Base-by-base conservation (phyloP, 208 protist genomes). In the Porcisia deanei region DNA sequence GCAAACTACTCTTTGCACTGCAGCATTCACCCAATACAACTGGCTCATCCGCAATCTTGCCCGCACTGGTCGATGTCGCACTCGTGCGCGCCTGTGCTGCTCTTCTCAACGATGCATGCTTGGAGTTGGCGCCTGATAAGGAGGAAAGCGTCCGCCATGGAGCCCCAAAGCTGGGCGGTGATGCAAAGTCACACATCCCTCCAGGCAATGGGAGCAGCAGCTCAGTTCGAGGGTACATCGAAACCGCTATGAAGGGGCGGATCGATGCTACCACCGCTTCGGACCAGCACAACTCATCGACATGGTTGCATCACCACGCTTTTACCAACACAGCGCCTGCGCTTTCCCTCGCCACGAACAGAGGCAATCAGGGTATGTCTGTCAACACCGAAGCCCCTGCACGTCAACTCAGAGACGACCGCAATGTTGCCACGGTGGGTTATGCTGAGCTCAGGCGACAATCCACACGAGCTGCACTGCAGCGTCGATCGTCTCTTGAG, bases 1-100 rank as follows among this genome's bases (percentile, higher is more conserved):
- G 64, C 25, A 86, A 83, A 59, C 79, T 86, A 47, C 52, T 71
- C 3, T 39, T 65, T 3, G 52, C 60, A 41, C 72, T 82, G 67
- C 72, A n/a, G n/a, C 71, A 52, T 41, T 18, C 52, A 20, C 52
- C 1, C 30, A 57, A 9, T 30, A 63, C 30, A 20, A 3, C 39
- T 8, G 25, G 20, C 14, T 20, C 25, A 34, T 9, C 67, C 41
- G 49, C 47, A 12, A 6, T 61, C 20, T 10, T 70, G 16, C 1
- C 76, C n/a, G 3, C 76, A 1, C 12, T 57, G 37, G 68, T 73
- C 12, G 72, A 82, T 71, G 71, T 75, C 8, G 47, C 70, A 57
- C 57, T 70, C 71, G 25, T 76, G 57, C 71, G 73, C 54, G 12
- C 25, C 63, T n/a, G 69, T 58, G 22, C 73, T 72, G 41, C 20